These are phyloP conservation scores for Suhomyces vadensis DNA, from an alignment of 805 yeast genomes.

Conservation along the genomic window DNA sequence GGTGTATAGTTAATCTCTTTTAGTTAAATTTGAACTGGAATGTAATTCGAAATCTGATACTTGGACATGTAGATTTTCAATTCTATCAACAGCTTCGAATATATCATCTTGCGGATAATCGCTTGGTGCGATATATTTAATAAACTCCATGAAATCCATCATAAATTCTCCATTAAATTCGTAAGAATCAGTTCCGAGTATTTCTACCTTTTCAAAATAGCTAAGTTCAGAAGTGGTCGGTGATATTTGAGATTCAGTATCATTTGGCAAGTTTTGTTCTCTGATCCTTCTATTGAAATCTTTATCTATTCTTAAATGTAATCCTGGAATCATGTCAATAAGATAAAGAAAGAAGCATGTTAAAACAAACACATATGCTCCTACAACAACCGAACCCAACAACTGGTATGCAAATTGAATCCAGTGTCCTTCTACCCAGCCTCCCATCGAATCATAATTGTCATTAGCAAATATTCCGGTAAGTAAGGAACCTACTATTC, in stretches of 20 bases:
- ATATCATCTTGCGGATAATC: slow-evolving; percentile 29
- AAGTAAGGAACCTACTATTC: slow-evolving; percentile 40
- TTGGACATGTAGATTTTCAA: slow-evolving; percentile 5
- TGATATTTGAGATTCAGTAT: slow-evolving; percentile 18
- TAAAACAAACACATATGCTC: slow-evolving; percentile 36
- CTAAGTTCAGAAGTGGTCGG: slow-evolving; percentile 11
- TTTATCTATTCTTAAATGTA: slow-evolving; percentile 44
- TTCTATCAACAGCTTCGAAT: neutral
- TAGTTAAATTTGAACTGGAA: slow-evolving; percentile 1
- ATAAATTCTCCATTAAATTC: slow-evolving; percentile 43
- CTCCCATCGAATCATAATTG: slow-evolving; percentile 35
- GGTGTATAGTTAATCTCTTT: slow-evolving; percentile 4
- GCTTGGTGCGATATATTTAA: slow-evolving; percentile 35
- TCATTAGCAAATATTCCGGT: slow-evolving; percentile 43
- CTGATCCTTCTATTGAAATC: slow-evolving; percentile 34
- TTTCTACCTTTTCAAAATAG: slow-evolving; percentile 29
- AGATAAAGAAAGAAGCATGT: slow-evolving; percentile 33
- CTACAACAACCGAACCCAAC: slow-evolving; percentile 36
- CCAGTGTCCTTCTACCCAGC: slow-evolving; percentile 45
- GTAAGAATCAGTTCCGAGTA: slow-evolving; percentile 39
- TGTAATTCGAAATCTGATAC: slow-evolving; percentile 13
- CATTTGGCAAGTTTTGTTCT: slow-evolving; percentile 8
- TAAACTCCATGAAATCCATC: slow-evolving; percentile 44
- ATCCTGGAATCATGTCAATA: slow-evolving; percentile 41
- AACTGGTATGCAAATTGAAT: slow-evolving; percentile 42